Evolutionary conservation across 2,329 filamentous ascomycete genomes (phyloP).

Genomic region (Ceratocystis alfenasii): DNA sequence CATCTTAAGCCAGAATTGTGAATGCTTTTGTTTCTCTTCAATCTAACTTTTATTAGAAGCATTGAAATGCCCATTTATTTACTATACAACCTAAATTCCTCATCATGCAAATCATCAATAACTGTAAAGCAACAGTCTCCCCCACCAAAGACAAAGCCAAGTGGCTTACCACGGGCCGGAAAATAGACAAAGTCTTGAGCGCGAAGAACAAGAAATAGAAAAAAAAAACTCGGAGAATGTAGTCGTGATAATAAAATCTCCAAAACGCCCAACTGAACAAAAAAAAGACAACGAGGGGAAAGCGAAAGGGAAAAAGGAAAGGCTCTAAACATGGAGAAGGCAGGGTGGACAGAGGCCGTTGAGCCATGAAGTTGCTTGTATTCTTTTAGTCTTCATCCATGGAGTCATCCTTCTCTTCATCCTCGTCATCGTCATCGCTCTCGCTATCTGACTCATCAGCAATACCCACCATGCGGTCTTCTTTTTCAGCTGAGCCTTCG

Average conservation of each 20-base stretch:
- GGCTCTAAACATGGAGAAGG: not conserved
- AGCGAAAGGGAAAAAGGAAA: not conserved
- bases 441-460: conserved; percentile 56
- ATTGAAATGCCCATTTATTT: conserved; percentile 7
- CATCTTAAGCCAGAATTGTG: not conserved
- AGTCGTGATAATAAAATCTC: conserved; percentile 11
- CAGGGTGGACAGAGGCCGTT: not conserved
- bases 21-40: not conserved
- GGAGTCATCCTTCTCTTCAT: conserved; percentile 35
- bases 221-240: conserved; percentile 10
- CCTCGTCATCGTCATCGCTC: conserved; percentile 46
- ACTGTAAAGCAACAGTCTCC: conserved; percentile 5
- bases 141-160: not conserved
- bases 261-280: conserved; percentile 13
- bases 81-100: conserved; percentile 8
- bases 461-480: conserved; percentile 68
- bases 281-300: conserved; percentile 1
- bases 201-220: not conserved
- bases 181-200: not conserved
- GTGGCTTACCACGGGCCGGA: not conserved
- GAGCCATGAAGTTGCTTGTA: not conserved
- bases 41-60: conserved; percentile 12
- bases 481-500: conserved; percentile 48
- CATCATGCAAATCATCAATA: conserved; percentile 17
- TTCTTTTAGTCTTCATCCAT: conserved; percentile 44